phyloP scores from a whole-genome alignment of 75 land plant species.

The Chamaecyparis obtusa region DNA sequence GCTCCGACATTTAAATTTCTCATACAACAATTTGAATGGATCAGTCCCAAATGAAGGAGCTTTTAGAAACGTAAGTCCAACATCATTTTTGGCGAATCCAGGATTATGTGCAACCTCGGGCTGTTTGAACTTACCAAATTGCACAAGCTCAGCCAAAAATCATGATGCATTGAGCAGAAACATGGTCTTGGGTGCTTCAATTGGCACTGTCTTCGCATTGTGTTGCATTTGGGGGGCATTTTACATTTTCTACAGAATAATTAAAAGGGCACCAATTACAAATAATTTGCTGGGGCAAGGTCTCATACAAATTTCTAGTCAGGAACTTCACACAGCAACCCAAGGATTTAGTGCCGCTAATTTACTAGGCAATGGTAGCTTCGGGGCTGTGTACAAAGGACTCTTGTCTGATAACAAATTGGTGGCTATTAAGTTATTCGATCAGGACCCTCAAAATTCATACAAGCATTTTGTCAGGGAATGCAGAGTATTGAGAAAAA shows the following conservation, averaged over 20 bases:
- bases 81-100: conserved; percentile 21
- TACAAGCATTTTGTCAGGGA: conserved; percentile 49
- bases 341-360: conserved; percentile 30
- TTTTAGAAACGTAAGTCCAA: conserved; percentile 12
- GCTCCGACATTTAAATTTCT: conserved; percentile 17
- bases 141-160: neutral
- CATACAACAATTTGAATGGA: conserved; percentile 30
- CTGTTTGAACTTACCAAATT: neutral
- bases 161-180: no score
- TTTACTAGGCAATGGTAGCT: conserved; percentile 48
- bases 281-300: neutral
- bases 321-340: conserved; percentile 9
- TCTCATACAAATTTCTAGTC: neutral
- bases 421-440: conserved; percentile 43
- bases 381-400: conserved; percentile 44
- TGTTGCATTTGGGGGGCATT: neutral
- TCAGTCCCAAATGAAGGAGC: conserved; percentile 23
- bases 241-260: neutral
- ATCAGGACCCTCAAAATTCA: conserved; percentile 9
- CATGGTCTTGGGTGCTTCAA: neutral
- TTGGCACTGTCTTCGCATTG: neutral
- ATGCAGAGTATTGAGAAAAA: conserved; percentile 42
- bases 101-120: conserved; percentile 17
- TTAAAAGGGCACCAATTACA: neutral
- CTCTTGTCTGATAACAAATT: conserved; percentile 13